Evolutionary conservation across 2,329 filamentous ascomycete genomes (phyloP), one percentile per base, ranked within the genome.

Genomic region (Fusarium sp.): DNA sequence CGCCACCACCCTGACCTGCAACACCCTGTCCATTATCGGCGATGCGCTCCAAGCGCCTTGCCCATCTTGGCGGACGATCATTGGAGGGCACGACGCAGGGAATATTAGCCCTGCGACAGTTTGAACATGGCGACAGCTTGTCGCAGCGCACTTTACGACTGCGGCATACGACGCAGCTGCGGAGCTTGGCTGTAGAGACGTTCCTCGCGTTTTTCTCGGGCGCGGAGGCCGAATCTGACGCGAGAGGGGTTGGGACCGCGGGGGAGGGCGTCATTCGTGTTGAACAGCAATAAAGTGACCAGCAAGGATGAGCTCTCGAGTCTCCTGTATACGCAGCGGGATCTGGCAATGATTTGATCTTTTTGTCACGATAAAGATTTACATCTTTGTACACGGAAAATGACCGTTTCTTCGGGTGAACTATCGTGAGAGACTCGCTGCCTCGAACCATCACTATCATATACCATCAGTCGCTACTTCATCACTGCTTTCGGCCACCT

Each of bases 91-190:
- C 80, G 31, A 88, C 79, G 68, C 88, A 90, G 15, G 84, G 80
- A 44, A 89, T 88, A 56, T 85, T 83, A 16, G 85, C 87, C 9
- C 85, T 83, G 15, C 85, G 85, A 73, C 88, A 90, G 71, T 89
- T 89, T 9, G 87, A 86, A 71, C 88, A 90, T 3, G 88, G 88
- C 7, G 84, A 85, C 47, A 81, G 78, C 77, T 89, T 89, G 75
- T 90, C 86, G 77, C 88, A 90, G 48, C 87, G 86, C 9, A 90
- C 88, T 71, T 90, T 90, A 50, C 88, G 87, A 38, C 79, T 81
- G 47, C 88, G 83, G 68, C 88, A 90, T 7, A 85, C 82, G 9
- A 86, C 81, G 58, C 86, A 88, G 75, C 86, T 87, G 58, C 86
- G 85, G 56, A 76, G 78, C 72, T 86, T 70, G 51, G 58, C 31